phyloP scores from a whole-genome alignment of 495 filamentous ascomycete species.

The Hypoxylon fuscum region DNA sequence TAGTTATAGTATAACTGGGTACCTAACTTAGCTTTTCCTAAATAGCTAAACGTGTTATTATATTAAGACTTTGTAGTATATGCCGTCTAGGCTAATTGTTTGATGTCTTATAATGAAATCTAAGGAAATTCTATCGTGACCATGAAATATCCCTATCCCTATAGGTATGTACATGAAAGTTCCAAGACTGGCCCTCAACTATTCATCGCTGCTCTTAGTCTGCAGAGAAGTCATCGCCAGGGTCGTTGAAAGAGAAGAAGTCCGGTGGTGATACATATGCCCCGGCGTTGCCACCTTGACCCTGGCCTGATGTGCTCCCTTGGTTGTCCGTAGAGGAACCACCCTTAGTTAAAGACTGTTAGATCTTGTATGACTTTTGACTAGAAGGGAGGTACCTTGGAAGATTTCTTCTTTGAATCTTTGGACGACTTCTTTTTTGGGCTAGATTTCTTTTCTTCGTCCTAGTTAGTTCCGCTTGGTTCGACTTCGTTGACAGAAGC shows the following conservation, averaged over 20 bases:
- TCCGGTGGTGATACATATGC: conserved; percentile 35
- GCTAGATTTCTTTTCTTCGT: conserved; percentile 14
- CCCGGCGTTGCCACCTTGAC: conserved; percentile 14
- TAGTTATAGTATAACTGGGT: too few relatives aligned
- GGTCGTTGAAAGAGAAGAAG: conserved; percentile 39
- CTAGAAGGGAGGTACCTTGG: conserved; percentile 16
- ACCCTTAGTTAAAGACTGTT: conserved; percentile 22
- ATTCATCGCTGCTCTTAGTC: too few relatives aligned
- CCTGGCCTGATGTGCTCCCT: conserved; percentile 21
- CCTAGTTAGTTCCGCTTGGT: conserved; percentile 9
- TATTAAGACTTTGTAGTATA: too few relatives aligned
- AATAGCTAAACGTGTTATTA: too few relatives aligned
- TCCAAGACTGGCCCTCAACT: too few relatives aligned
- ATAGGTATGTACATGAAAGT: background rate
- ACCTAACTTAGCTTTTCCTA: too few relatives aligned
- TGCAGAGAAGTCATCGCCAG: conserved; percentile 26
- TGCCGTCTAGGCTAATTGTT: too few relatives aligned
- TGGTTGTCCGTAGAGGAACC: conserved; percentile 11
- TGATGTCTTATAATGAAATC: too few relatives aligned
- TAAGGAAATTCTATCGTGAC: background rate
- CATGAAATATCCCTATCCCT: background rate
- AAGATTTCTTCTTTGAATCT: conserved; percentile 24
- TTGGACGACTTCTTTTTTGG: conserved; percentile 28
- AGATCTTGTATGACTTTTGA: background rate
- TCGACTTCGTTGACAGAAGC: background rate